Evolutionary conservation across 768 basidiomycete species (phyloP), one percentile per base, ranked within the genome.

Genomic region (Suillus cothurnatus): DNA sequence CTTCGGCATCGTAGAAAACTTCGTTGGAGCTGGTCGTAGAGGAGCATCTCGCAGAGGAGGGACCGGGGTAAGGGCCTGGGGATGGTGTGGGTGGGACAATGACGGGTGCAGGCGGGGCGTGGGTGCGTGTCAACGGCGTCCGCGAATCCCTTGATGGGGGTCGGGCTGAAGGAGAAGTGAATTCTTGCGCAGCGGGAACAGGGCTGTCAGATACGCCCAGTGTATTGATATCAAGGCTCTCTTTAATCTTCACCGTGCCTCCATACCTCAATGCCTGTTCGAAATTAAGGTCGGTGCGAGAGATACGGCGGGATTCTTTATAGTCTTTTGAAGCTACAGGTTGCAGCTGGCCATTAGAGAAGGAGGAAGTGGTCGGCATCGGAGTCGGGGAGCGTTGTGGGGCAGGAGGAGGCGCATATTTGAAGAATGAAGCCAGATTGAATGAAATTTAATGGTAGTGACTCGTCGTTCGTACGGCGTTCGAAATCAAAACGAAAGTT

Each of bases 241-340:
- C 91, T 67, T 82, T 85, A 58, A 94, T 80, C 63, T 84, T 70
- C 19, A 93, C 84, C 3, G 93, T 95, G 28, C 85, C 88, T 49
- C 86, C 86, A 14, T 80, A 81, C 65, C 80, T 83, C 69, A 95
- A 76, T 15, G 88, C 92, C 71, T 88, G 86, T 78, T 94, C 93
- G 70, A 95, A 95, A 74, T 93, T 91, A 72, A 90, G 81, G 78
- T 93, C 91, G 38, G 88, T 86, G 47, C 91, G 86, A 50, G 93
- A 93, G 53, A 83, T 74, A 36, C 91, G 85, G 63, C 87, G 85
- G 62, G 79, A 80, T 38, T 72, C 71, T 59, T 72, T 77, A 23
- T 74, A 73, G 77, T 89, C 86, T 61, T 80, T 80, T 14, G 86
- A 83, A 2, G 81, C 85, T 66, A 87, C 81, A 14, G 91, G 88